Percentiles rank a stretch among this genome's conserved stretches.
Conservation (phyloP, 1,284 basidiomycete genomes). For the Rhodofomes roseus region DNA sequence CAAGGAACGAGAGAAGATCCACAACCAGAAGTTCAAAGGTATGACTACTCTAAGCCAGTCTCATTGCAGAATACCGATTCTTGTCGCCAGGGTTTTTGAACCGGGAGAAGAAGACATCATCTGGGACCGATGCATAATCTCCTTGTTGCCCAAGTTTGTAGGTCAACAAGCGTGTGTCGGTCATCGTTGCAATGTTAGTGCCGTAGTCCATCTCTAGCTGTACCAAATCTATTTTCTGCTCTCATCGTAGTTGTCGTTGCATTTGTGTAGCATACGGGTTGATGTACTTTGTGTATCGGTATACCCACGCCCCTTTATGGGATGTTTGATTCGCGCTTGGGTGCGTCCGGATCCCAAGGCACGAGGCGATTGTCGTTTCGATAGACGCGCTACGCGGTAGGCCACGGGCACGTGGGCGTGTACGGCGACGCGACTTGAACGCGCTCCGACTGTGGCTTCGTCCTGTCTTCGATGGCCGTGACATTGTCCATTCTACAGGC, state of each 20-base stretch:
- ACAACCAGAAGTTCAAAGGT: slow-evolving; percentile 77
- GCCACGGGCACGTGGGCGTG: background rate
- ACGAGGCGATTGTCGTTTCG: background rate
- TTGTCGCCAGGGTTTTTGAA: slow-evolving; percentile 37
- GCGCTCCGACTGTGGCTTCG: background rate
- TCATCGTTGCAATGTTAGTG: no score
- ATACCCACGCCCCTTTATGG: no score
- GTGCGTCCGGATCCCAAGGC: background rate
- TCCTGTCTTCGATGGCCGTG: background rate
- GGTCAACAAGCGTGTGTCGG: no score
- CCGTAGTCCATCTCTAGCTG: background rate
- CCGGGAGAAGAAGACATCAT: slow-evolving; percentile 27
- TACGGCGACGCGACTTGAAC: background rate
- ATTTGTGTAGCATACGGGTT: background rate
- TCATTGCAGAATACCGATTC: background rate
- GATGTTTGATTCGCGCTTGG: no score
- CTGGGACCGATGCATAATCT: background rate
- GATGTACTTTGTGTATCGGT: background rate
- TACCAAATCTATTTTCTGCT: background rate
- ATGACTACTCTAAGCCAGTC: background rate
- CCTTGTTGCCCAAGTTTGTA: background rate
- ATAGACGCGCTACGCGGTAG: background rate
- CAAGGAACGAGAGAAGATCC: slow-evolving; percentile 57
- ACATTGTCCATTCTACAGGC: slow-evolving; percentile 23
- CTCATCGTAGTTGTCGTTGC: background rate